Evolutionary conservation across 441 rosid species (phyloP).

Genomic region (Jatropha multifida): DNA sequence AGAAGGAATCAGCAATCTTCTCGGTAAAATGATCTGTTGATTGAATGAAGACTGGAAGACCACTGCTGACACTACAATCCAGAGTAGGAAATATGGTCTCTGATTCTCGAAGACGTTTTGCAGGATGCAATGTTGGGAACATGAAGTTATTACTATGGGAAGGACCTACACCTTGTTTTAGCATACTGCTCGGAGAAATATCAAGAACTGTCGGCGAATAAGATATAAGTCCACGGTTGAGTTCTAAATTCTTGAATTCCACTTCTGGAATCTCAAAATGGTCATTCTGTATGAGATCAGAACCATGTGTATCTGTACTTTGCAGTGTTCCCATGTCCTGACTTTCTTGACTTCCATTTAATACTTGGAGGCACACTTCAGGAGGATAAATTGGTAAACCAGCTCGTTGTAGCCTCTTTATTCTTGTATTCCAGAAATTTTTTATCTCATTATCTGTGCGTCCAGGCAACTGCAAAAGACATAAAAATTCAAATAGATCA

Average conservation of each 20-base stretch:
- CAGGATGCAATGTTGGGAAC: conserved; percentile 46
- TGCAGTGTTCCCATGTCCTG: conserved; percentile 34
- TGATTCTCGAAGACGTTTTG: conserved; percentile 65
- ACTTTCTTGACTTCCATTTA: conserved; percentile 58
- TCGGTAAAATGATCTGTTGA: conserved; percentile 41
- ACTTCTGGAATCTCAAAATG: conserved; percentile 65
- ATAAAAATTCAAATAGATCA: conserved; percentile 14
- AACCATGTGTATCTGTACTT: conserved; percentile 48
- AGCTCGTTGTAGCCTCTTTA: conserved; percentile 92
- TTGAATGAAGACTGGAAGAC: conserved; percentile 40
- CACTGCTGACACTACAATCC: conserved; percentile 43
- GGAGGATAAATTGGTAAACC: conserved; percentile 98
- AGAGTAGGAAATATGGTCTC: conserved; percentile 42
- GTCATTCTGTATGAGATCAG: conserved; percentile 49
- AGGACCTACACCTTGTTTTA: conserved; percentile 59
- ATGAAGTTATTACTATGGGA: conserved; percentile 51
- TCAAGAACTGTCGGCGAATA: conserved; percentile 60
- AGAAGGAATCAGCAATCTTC: conserved; percentile 44
- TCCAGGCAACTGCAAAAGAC: conserved; percentile 73
- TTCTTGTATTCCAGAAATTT: conserved; percentile 98
- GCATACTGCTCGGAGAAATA: conserved; percentile 50
- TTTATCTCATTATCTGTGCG: conserved; percentile 99
- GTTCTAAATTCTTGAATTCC: conserved; percentile 60
- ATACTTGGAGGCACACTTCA: conserved; percentile 59
- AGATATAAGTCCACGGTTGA: conserved; percentile 48